Evolutionary conservation across 495 filamentous ascomycete genomes (phyloP).

Genomic region (Hypoxylon crocopeplum): DNA sequence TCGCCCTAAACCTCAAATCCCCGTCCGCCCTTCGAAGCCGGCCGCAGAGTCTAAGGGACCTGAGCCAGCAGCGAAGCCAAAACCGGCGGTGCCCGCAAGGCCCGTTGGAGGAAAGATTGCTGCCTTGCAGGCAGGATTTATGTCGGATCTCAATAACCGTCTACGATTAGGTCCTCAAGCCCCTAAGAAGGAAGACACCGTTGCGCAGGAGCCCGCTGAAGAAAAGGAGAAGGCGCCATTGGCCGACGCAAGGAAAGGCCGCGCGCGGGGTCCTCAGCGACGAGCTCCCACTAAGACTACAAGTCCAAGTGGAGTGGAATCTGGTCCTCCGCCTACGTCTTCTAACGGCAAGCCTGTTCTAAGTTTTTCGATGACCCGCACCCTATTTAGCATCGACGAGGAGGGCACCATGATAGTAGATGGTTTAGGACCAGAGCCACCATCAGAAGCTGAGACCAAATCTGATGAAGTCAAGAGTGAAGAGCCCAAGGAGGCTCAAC

Average conservation of each 20-base stretch:
- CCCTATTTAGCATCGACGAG: conserved; percentile 59
- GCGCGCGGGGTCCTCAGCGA: conserved; percentile 86
- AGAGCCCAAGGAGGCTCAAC: conserved; percentile 41
- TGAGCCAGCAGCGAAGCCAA: conserved; percentile 61
- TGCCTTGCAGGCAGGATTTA: conserved; percentile 85
- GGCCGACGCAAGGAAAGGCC: conserved; percentile 83
- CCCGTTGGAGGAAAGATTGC: conserved; percentile 87
- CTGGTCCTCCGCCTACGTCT: conserved; percentile 33
- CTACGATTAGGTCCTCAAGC: conserved; percentile 80
- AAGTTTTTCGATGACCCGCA: conserved; percentile 50
- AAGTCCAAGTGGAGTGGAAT: conserved; percentile 40
- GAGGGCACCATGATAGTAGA: conserved; percentile 53
- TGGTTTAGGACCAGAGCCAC: conserved; percentile 34
- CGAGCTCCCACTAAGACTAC: conserved; percentile 65
- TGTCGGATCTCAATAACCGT: conserved; percentile 86
- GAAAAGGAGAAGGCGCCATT: conserved; percentile 77
- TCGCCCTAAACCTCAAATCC: conserved; percentile 82
- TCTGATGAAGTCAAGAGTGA: conserved; percentile 21
- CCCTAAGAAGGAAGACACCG: conserved; percentile 71
- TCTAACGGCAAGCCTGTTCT: conserved; percentile 33
- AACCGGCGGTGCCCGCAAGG: conserved; percentile 81
- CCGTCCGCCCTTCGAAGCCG: conserved; percentile 69
- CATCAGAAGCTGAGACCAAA: conserved; percentile 21
- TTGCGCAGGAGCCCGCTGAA: conserved; percentile 61
- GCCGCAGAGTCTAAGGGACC: conserved; percentile 49